Conservation (phyloP, 1,284 basidiomycete species). For the Farysia itapuensis region DNA sequence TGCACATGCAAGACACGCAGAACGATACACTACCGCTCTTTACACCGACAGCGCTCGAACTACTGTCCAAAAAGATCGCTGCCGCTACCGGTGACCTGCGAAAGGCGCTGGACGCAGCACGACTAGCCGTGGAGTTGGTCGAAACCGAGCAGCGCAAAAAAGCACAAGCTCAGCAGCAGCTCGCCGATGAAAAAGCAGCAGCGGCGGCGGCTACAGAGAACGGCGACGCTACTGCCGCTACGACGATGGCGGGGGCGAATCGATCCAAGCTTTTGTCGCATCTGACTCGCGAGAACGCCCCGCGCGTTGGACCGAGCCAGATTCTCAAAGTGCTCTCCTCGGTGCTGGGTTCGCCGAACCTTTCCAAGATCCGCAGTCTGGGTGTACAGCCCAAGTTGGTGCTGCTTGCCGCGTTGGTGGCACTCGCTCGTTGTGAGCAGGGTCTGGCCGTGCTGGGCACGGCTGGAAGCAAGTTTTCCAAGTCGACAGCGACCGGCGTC, state of each 20-base stretch:
- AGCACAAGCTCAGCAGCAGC: constrained; percentile 7
- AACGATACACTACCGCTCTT: constrained; percentile 49
- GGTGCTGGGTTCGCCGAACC: constrained; percentile 50
- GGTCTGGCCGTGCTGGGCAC: constrained; percentile 29
- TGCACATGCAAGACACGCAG: no score
- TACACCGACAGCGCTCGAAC: constrained; percentile 58
- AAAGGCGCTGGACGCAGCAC: constrained; percentile 59
- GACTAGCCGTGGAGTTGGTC: constrained; percentile 59
- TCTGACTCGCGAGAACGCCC: constrained; percentile 40
- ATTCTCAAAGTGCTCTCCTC: constrained; percentile 54
- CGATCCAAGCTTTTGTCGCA: constrained; percentile 27
- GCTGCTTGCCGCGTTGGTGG: constrained; percentile 47
- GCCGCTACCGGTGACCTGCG: constrained; percentile 61
- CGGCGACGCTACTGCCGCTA: neutral
- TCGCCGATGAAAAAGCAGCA: neutral
- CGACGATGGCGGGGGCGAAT: neutral
- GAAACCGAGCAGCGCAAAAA: constrained; percentile 50
- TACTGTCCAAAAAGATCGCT: constrained; percentile 61
- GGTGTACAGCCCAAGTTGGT: constrained; percentile 55
- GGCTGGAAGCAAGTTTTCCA: constrained; percentile 1
- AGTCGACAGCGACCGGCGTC: neutral
- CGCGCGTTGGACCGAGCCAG: constrained; percentile 52
- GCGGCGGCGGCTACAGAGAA: neutral
- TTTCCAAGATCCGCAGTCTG: constrained; percentile 48
- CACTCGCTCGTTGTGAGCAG: constrained; percentile 27